Base-by-base conservation (phyloP, 768 basidiomycete genomes). In the Albatrellus ellisii region DNA sequence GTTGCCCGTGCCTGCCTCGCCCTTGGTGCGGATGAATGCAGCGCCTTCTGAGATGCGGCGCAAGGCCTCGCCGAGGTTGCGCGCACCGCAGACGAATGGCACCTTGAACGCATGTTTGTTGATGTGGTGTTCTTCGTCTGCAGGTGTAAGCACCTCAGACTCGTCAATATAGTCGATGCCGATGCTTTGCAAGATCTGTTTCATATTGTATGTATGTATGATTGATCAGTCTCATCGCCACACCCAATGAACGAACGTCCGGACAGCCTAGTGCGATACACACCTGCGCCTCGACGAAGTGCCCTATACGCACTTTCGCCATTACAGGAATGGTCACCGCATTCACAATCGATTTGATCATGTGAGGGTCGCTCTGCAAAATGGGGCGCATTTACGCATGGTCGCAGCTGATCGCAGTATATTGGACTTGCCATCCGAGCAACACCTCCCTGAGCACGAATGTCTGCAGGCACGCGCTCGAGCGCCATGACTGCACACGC, bases 401-500 rank as follows among this genome's bases (percentile, higher is more conserved):
- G 14, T 25, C 36, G 41, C 10, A 29, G 25, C 10, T 18, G 33
- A 28, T 22, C 27, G 41, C 26, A 21, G n/a, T 2, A 44, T 10
- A 22, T 33, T 2, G 11, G n/a, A 55, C 75, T 51, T 52, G 88
- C 90, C 94, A 99, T 99, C 46, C 94, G 72, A 0, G 94, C 89
- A 41, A 99, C 94, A 45, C 94, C 94, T 25, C 94, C 94, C 58
- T 87, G 68, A 14, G 71, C 71, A 46, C 94, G 75, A 56, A 99
- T 98, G 57, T 97, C 90, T 10, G 92, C 91, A 8, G 94, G 94
- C 3, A 99, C 88, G 44, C 91, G 72, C 61, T 95, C 89, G 25
- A 92, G 73, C 4, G 89, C 89, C 94, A 99, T 98, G 48, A 99
- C 94, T 45, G 94, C 94, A 57, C 88, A 90, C 6, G 94, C 94